Percentiles rank a stretch among this genome's conserved stretches.
These are phyloP conservation scores for Populus hybrid DNA, from an alignment of 441 rosid genomes.

Conservation along the genomic window DNA sequence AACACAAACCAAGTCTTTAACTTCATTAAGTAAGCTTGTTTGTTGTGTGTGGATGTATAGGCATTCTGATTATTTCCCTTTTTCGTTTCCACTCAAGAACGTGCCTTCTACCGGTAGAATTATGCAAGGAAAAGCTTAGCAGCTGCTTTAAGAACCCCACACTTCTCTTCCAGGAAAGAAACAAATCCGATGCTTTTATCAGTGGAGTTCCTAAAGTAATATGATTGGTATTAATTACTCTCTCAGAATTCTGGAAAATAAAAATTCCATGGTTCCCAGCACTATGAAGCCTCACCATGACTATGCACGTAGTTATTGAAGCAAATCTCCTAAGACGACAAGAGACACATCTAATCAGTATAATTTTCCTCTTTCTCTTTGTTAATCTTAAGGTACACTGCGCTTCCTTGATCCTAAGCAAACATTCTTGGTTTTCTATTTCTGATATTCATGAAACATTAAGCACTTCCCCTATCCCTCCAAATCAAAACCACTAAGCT, in stretches of 20 bases:
- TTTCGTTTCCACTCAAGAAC: conserved; percentile 17
- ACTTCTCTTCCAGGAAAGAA: conserved; percentile 18
- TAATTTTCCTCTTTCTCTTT: neutral
- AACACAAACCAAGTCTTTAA: neutral
- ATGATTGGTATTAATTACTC: neutral
- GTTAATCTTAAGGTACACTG: neutral
- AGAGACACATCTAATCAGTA: neutral
- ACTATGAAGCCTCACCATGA: neutral
- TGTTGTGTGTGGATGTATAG: neutral
- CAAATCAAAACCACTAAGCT: neutral
- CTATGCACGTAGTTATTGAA: neutral
- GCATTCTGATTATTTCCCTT: neutral
- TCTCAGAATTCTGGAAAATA: conserved; percentile 12
- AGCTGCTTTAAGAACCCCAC: conserved; percentile 12
- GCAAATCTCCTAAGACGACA: neutral
- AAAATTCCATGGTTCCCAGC: neutral
- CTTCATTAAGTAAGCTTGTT: neutral
- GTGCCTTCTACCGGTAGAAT: conserved; percentile 5
- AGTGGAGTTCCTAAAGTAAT: conserved; percentile 10
- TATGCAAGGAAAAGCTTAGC: conserved; percentile 18
- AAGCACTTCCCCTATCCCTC: neutral
- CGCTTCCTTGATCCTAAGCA: conserved; percentile 8
- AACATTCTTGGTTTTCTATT: neutral
- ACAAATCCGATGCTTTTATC: neutral
- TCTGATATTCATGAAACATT: conserved; percentile 5